Evolutionary conservation across 441 rosid species (phyloP).

Genomic region (Euphorbia schlechtendalii): DNA sequence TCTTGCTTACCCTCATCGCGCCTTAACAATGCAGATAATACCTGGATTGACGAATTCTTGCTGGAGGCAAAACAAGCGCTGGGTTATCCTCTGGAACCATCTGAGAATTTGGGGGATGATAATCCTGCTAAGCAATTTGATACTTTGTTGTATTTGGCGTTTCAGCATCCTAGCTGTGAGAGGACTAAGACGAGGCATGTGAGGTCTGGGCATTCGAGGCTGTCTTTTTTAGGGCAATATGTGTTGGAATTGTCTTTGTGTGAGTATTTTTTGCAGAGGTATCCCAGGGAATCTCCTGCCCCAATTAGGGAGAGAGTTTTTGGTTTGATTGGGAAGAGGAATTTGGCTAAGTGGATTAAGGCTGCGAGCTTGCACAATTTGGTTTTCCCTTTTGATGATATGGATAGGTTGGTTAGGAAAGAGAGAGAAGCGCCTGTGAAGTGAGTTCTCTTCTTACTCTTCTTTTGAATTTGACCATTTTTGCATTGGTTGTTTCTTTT

Average conservation of each 20-base stretch:
- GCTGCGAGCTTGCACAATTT: slow-evolving; percentile 84
- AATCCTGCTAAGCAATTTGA: slow-evolving; percentile 96
- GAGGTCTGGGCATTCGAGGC: slow-evolving; percentile 79
- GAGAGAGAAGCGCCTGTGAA: slow-evolving; percentile 83
- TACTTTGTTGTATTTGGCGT: slow-evolving; percentile 67
- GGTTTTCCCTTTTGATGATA: slow-evolving; percentile 86
- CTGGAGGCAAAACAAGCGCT: slow-evolving; percentile 91
- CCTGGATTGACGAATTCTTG: slow-evolving; percentile 88
- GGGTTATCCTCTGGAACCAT: slow-evolving; percentile 73
- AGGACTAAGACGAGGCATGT: slow-evolving; percentile 76
- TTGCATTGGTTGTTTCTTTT: background rate
- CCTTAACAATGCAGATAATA: slow-evolving; percentile 72
- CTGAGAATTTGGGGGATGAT: slow-evolving; percentile 56
- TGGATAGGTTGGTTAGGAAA: slow-evolving; percentile 62
- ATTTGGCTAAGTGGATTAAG: slow-evolving; percentile 76
- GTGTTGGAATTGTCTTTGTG: slow-evolving; percentile 77
- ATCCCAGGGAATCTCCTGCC: slow-evolving; percentile 81
- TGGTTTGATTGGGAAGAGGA: slow-evolving; percentile 89
- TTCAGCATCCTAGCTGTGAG: slow-evolving; percentile 87
- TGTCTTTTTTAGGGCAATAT: slow-evolving; percentile 76
- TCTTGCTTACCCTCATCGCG: slow-evolving; percentile 83
- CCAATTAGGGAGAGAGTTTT: slow-evolving; percentile 93
- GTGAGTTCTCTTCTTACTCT: slow-evolving; percentile 43
- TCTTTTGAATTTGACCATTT: slow-evolving; percentile 3
- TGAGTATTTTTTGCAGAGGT: slow-evolving; percentile 86